Evolutionary conservation across 2,329 filamentous ascomycete genomes (phyloP), one percentile per base, ranked within the genome.

Genomic region (Grosmannia penicillata): DNA sequence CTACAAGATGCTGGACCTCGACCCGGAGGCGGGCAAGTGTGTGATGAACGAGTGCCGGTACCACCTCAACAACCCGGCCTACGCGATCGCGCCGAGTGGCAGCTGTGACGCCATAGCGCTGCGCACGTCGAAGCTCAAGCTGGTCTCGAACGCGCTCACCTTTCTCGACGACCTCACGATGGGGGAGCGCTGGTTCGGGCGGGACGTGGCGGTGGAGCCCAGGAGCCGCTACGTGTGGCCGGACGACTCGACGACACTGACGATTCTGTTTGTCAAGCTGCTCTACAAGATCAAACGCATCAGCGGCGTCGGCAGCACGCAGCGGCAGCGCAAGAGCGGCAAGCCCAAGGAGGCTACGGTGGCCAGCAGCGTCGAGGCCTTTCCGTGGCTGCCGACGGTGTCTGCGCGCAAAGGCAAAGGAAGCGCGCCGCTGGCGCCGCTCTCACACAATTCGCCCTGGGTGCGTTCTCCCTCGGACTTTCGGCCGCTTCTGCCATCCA

Each of bases 111-210:
- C 43, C 4, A 26, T n/a, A 1, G 42, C 43, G 0, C 23, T 48
- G 24, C 46, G 46, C 11, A 15, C 13, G 2, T 25, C 38, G 21
- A 48, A 48, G 31, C n/a, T 46, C 13, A 36, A 21, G 15, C 19
- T 46, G 4, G 30, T 48, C n/a, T 15, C 28, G n/a, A 36, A 39
- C 31, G 24, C 40, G 3, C 34, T 46, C 1, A 34, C 18, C 4
- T 40, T 45, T 17, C 36, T 48, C n/a, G 15, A 18, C 18, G 26
- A 29, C 1, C 15, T 25, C 17, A 40, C 44, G 10, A 35, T 41
- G n/a, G 45, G 45, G 9, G 40, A 29, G 31, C 36, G 32, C 6
- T 46, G 36, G 38, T 48, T 46, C 27, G 43, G 42, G 3, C 33
- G 23, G 6, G 8, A 18, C 14, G 15, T 33, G 10, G 4, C 18